Evolutionary conservation across 1,139 yeast species (phyloP).

Genomic region (Taphrina populina): DNA sequence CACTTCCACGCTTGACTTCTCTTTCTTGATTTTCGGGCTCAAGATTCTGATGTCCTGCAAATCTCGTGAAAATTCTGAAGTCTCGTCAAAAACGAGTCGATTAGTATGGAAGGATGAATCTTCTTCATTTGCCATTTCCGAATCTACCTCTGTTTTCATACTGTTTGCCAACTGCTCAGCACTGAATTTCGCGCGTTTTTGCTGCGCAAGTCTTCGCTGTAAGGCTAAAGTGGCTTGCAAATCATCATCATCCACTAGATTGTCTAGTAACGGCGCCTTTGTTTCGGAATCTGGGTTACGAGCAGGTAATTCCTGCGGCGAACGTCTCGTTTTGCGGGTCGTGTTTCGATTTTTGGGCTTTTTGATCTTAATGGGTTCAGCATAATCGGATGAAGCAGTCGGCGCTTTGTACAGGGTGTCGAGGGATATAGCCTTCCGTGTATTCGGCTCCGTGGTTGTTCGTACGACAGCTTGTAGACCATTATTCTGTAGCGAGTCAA

Average conservation of each 20-base stretch:
- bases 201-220: slow-evolving; percentile 50
- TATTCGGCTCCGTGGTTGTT: neutral
- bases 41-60: slow-evolving; percentile 39
- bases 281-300: too few species aligned
- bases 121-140: neutral
- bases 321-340: slow-evolving; percentile 40
- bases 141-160: slow-evolving; percentile 1
- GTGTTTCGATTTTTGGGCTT: slow-evolving; percentile 47
- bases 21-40: slow-evolving; percentile 34
- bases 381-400: slow-evolving; percentile 34
- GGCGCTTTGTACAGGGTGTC: neutral
- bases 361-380: slow-evolving; percentile 51
- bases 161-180: slow-evolving; percentile 47
- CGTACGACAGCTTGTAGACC: slow-evolving; percentile 27
- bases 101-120: slow-evolving; percentile 38
- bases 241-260: slow-evolving; percentile 53
- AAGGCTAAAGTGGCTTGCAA: slow-evolving; percentile 50
- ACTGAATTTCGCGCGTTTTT: slow-evolving; percentile 41
- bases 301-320: too few species aligned
- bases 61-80: slow-evolving; percentile 54
- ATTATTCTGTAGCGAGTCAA: slow-evolving; percentile 41
- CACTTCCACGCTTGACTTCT: slow-evolving; percentile 35
- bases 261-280: slow-evolving; percentile 31
- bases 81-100: slow-evolving; percentile 57
- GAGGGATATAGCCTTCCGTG: neutral